A percentile compares a stretch with the other conserved stretches of the same genome.
phyloP scores from a whole-genome alignment of 2,329 filamentous ascomycete genomes.

The Sporothrix dimorphospora region DNA sequence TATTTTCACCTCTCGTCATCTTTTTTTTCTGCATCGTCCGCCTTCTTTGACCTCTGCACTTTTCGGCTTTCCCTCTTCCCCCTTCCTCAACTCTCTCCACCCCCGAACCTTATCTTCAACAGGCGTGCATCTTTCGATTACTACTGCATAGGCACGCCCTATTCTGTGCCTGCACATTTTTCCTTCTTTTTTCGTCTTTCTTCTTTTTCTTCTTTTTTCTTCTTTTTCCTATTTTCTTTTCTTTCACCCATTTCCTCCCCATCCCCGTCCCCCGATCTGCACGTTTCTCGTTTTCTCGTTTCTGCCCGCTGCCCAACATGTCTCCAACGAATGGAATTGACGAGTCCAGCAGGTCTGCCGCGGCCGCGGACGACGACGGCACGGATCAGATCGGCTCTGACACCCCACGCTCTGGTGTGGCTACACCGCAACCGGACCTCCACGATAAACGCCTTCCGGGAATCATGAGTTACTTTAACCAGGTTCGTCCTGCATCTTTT shows the following conservation, averaged over 20 bases:
- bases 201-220: neutral
- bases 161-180: neutral
- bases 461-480: slow-evolving; percentile 97
- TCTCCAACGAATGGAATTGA: slow-evolving; percentile 54
- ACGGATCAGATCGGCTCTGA: slow-evolving; percentile 80
- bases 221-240: neutral
- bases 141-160: neutral
- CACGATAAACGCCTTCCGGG: slow-evolving; percentile 93
- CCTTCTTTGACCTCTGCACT: neutral
- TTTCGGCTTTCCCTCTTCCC: neutral
- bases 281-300: neutral
- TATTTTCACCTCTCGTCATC: slow-evolving; percentile 18
- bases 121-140: neutral
- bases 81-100: slow-evolving; percentile 1
- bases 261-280: neutral
- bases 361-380: slow-evolving; percentile 70
- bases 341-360: slow-evolving; percentile 56
- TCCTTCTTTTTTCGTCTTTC: neutral
- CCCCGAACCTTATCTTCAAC: neutral
- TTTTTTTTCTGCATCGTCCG: neutral
- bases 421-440: slow-evolving; percentile 90
- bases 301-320: slow-evolving; percentile 25
- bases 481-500: slow-evolving; percentile 93
- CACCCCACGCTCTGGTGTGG: slow-evolving; percentile 86
- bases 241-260: neutral